Conservation (phyloP, 495 filamentous ascomycete species). For the Annulohypoxylon moriforme region DNA sequence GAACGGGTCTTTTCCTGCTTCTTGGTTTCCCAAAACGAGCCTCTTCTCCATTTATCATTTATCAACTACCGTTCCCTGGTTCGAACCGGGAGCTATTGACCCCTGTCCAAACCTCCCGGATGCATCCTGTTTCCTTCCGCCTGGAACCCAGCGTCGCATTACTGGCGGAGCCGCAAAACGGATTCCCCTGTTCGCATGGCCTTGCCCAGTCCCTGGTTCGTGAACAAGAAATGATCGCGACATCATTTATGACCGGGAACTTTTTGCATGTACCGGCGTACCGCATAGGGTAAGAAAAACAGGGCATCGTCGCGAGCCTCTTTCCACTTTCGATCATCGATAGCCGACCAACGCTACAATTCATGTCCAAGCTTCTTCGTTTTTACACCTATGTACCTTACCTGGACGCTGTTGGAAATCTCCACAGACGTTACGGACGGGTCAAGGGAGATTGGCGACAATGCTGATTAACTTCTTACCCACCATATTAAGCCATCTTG, state of each 20-base stretch:
- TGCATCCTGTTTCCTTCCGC: conserved; percentile 33
- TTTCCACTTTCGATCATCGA: conserved; percentile 14
- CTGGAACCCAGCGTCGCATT: conserved; percentile 22
- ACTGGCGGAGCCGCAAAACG: conserved; percentile 27
- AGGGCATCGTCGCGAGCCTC: conserved; percentile 8
- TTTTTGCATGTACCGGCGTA: not conserved
- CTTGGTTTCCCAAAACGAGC: not conserved
- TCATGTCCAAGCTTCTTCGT: not conserved
- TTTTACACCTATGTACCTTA: not conserved
- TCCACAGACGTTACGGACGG: not conserved
- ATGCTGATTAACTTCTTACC: conserved; percentile 20
- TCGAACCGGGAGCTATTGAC: not conserved
- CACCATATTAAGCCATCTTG: not conserved
- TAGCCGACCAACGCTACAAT: not conserved
- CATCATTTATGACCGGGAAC: conserved; percentile 7
- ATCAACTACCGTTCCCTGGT: conserved; percentile 6
- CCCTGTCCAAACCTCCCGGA: conserved; percentile 7
- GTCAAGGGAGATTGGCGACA: conserved; percentile 20
- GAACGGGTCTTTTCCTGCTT: not conserved
- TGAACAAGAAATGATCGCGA: conserved; percentile 10
- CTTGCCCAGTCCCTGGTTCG: conserved; percentile 8
- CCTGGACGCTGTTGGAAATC: not conserved
- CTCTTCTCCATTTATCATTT: conserved; percentile 8
- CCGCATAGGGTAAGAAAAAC: not conserved
- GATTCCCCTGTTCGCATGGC: not conserved